Base-by-base conservation (phyloP, 352 stramenopile species). In the Pythium brachiatum region DNA sequence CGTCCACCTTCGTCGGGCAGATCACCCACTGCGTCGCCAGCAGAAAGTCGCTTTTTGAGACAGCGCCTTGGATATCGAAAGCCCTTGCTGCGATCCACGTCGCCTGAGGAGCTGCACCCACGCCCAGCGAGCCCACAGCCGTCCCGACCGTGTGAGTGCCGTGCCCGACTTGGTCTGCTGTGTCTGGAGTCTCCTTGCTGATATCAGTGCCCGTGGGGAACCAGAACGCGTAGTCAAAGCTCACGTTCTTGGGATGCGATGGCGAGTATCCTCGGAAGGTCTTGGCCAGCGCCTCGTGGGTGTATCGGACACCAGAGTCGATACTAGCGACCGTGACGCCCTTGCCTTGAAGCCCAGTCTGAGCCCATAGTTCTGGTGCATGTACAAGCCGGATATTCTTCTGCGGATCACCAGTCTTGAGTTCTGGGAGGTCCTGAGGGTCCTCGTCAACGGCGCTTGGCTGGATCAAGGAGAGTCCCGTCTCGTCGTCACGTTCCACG, bases 221-320 rank as follows among this genome's bases (percentile, higher is more conserved):
- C 82, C 82, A 89, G 44, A 90, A 90, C 9, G 82, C 58, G 57
- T 92, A 90, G 75, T 90, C 82, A 29, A 83, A 88, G 7, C 66
- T 68, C 36, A 84, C 64, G 0, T 64, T 68, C 1, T 62, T 63
- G 20, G 74, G 53, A 8, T 70, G 51, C 16, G 20, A 8, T 2
- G 18, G 21, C 6, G 26, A n/a, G 18, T 29, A 38, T 0, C 55
- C 57, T 26, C 80, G 69, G 53, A 88, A 92, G 7, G 43, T 77
- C 18, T 66, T 48, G 56, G 51, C 55, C 36, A 92, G 53, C 18
- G 75, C 70, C 29, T 88, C 74, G 55, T 92, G 82, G 0, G 82
- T 81, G 70, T 89, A 90, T 15, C 82, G 75, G 36, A 90, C 80
- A 13, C 82, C 80, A 7, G 80, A 89, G 60, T 92, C 82, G 57